Percentiles rank a stretch among this genome's conserved stretches.
phyloP scores from a whole-genome alignment of 495 filamentous ascomycete genomes.

The Geoglossum glabrum region DNA sequence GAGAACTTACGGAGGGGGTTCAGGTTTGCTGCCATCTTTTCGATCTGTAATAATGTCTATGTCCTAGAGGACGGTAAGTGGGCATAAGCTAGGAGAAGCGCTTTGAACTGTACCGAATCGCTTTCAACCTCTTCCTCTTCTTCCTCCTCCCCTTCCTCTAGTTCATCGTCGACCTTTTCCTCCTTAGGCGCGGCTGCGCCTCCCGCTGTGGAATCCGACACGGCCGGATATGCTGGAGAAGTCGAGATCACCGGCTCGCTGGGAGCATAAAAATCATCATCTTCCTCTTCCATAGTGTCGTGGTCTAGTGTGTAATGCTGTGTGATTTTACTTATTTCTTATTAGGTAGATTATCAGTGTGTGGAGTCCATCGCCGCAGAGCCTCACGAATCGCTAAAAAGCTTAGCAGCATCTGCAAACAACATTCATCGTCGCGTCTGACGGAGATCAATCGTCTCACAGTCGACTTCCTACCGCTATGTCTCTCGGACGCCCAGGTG shows the following conservation, averaged over 20 bases:
- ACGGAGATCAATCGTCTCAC: neutral
- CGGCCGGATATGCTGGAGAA: constrained; percentile 6
- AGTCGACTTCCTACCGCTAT: neutral
- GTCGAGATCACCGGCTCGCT: constrained; percentile 17
- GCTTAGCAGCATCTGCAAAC: neutral
- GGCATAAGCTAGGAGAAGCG: neutral
- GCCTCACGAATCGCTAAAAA: constrained; percentile 7
- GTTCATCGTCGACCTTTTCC: constrained; percentile 32
- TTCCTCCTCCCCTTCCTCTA: constrained; percentile 56
- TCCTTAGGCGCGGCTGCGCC: constrained; percentile 11
- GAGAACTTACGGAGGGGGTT: constrained; percentile 38
- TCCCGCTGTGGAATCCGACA: neutral
- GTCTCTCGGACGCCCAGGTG: constrained; percentile 29
- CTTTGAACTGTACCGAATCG: constrained; percentile 9
- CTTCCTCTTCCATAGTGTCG: constrained; percentile 44
- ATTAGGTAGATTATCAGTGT: too few species aligned
- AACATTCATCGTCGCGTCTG: neutral
- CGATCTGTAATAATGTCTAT: constrained; percentile 86
- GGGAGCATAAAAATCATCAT: constrained; percentile 47
- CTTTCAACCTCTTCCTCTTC: constrained; percentile 35
- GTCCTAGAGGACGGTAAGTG: constrained; percentile 32
- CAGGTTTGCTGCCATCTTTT: constrained; percentile 55
- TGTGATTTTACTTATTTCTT: constrained; percentile 3
- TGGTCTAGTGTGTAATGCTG: neutral
- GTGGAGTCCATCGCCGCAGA: neutral